phyloP scores from a whole-genome alignment of 495 filamentous ascomycete genomes.

The Aspergillus homomorphus region DNA sequence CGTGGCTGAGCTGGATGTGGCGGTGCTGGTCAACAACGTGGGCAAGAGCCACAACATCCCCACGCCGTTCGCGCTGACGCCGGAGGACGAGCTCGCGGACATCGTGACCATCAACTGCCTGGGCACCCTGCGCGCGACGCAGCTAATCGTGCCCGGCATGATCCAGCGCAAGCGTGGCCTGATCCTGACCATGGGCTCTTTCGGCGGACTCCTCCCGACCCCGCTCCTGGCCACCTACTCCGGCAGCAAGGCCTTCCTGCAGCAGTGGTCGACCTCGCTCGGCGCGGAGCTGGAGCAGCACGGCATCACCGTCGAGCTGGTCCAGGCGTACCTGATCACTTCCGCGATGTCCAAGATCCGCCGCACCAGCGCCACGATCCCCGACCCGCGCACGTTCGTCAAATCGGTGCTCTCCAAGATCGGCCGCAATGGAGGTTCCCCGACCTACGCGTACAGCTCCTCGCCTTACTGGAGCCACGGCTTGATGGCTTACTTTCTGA shows the following conservation, averaged over 20 bases:
- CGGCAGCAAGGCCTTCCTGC: slow-evolving; percentile 96
- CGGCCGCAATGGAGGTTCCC: slow-evolving; percentile 71
- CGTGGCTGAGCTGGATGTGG: slow-evolving; percentile 71
- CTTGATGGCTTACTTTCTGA: slow-evolving; percentile 79
- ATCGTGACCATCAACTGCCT: slow-evolving; percentile 95
- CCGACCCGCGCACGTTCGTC: slow-evolving; percentile 80
- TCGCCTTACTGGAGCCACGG: slow-evolving; percentile 94
- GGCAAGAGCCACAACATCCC: slow-evolving; percentile 91
- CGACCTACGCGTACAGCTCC: slow-evolving; percentile 71
- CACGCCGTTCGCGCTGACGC: slow-evolving; percentile 78
- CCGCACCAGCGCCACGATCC: slow-evolving; percentile 68
- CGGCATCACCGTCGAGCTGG: slow-evolving; percentile 79
- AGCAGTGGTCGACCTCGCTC: slow-evolving; percentile 90
- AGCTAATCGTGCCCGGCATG: slow-evolving; percentile 83
- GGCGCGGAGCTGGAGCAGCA: slow-evolving; percentile 75
- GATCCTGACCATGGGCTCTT: slow-evolving; percentile 95
- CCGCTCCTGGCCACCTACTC: slow-evolving; percentile 95
- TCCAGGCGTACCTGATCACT: slow-evolving; percentile 87
- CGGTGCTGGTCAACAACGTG: slow-evolving; percentile 95
- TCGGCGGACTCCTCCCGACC: slow-evolving; percentile 85
- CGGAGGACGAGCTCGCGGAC: slow-evolving; percentile 71
- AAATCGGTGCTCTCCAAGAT: slow-evolving; percentile 74
- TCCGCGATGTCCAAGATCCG: slow-evolving; percentile 96
- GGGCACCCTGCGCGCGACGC: slow-evolving; percentile 81
- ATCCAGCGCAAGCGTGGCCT: slow-evolving; percentile 75